phyloP scores from a whole-genome alignment of 2,329 filamentous ascomycete species.

The Geosmithia morbida region DNA sequence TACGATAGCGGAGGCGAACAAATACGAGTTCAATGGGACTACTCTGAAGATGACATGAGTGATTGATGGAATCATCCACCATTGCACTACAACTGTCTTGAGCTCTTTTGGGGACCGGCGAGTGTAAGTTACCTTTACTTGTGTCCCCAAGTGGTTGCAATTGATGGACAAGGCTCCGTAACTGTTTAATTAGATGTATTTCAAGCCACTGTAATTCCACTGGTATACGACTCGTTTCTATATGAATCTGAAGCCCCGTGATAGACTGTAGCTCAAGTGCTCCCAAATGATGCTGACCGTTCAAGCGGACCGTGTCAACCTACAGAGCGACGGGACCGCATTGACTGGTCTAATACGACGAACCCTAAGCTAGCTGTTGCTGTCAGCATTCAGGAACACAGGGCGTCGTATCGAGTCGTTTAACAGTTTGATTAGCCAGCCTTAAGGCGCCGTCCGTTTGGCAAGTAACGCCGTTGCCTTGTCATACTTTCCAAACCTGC shows the following conservation, averaged over 20 bases:
- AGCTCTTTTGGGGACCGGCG: no score
- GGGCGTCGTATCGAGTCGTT: not conserved
- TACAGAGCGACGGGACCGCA: not conserved
- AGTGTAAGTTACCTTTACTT: no score
- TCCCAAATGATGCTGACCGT: not conserved
- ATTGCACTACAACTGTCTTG: not conserved
- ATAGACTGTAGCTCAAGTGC: not conserved
- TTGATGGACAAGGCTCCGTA: not conserved
- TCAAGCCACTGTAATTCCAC: not conserved
- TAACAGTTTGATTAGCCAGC: not conserved
- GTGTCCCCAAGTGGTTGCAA: not conserved
- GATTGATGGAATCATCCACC: constrained; percentile 4
- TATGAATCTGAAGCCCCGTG: not conserved
- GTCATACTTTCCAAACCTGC: no score
- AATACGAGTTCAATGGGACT: constrained; percentile 1
- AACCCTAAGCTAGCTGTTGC: not conserved
- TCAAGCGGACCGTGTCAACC: no score
- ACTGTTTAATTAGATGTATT: not conserved
- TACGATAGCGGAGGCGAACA: not conserved
- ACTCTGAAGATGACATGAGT: constrained; percentile 11
- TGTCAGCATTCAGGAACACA: not conserved
- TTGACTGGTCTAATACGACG: not conserved
- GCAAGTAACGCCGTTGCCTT: not conserved
- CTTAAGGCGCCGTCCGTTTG: not conserved
- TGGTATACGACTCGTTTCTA: not conserved